Percentiles rank a stretch among this genome's conserved stretches.
phyloP scores from a whole-genome alignment of 2,329 filamentous ascomycete genomes.

The Akanthomyces muscarius region DNA sequence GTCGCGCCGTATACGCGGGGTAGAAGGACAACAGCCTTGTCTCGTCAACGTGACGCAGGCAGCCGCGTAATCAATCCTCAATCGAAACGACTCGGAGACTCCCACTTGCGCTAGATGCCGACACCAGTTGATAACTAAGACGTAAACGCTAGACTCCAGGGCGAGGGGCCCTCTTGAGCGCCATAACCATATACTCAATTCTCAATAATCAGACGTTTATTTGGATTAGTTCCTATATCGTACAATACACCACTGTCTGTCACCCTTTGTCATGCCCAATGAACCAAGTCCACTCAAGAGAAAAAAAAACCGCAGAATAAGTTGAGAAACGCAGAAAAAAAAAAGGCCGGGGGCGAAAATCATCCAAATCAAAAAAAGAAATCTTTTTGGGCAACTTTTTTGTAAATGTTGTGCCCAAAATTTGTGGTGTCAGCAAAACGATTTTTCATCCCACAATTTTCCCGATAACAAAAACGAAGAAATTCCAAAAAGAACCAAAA shows the following conservation, averaged over 20 bases:
- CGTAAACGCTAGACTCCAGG: too few relatives aligned
- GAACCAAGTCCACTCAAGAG: neutral
- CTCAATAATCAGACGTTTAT: slow-evolving; percentile 14
- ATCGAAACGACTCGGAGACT: too few relatives aligned
- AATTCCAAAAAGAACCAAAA: neutral
- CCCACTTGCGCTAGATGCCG: too few relatives aligned
- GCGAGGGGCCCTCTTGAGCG: too few relatives aligned
- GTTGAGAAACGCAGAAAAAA: slow-evolving; percentile 1
- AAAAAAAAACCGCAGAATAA: neutral
- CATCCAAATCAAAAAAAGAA: slow-evolving; percentile 7
- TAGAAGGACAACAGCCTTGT: too few relatives aligned
- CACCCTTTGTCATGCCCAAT: neutral
- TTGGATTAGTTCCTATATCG: slow-evolving; percentile 14
- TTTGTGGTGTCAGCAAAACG: neutral
- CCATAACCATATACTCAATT: neutral
- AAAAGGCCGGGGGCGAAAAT: neutral
- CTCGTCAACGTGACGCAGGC: too few relatives aligned
- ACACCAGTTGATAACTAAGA: too few relatives aligned
- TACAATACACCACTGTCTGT: slow-evolving; percentile 9
- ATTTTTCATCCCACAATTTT: neutral
- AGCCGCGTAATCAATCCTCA: too few relatives aligned
- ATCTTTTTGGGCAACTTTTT: neutral
- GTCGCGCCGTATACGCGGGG: too few relatives aligned
- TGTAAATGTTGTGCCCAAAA: neutral
- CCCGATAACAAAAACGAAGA: neutral